Percentiles rank a stretch among this genome's conserved stretches.
These are phyloP conservation scores for Nicotiana otophora DNA, from an alignment of 257 asterid genomes.

Conservation along the genomic window DNA sequence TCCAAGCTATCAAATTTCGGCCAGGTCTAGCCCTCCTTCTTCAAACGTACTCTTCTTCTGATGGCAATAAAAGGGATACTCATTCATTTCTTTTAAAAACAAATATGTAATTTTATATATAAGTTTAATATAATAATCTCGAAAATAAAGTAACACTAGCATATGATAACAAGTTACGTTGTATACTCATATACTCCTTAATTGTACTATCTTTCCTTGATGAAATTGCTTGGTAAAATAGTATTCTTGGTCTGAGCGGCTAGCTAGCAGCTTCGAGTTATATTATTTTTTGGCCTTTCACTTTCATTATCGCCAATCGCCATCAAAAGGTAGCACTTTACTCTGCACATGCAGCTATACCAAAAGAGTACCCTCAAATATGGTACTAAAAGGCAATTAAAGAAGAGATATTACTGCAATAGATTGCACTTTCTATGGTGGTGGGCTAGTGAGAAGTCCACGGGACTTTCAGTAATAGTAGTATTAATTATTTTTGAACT, in stretches of 20 bases:
- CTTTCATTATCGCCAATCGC: background rate
- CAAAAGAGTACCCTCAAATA: constrained; percentile 4
- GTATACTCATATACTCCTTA: too few relatives aligned
- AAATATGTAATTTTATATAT: too few relatives aligned
- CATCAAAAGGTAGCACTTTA: background rate
- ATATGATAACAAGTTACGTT: too few relatives aligned
- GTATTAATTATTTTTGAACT: background rate
- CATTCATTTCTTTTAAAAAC: too few relatives aligned
- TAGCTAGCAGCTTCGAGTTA: background rate
- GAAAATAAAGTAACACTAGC: too few relatives aligned
- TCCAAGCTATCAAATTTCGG: too few relatives aligned
- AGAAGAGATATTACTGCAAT: background rate
- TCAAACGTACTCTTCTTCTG: too few relatives aligned
- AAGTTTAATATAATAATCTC: too few relatives aligned
- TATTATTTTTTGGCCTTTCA: background rate
- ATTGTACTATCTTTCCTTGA: too few relatives aligned
- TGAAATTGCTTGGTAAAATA: too few relatives aligned
- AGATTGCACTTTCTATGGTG: background rate
- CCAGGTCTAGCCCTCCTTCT: too few relatives aligned
- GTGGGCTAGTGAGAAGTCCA: background rate
- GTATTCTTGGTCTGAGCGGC: background rate
- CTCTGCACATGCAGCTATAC: constrained; percentile 21
- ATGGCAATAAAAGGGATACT: too few relatives aligned
- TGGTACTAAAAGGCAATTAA: constrained; percentile 5
- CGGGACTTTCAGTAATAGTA: background rate